These are phyloP conservation scores for Durio zibethinus DNA, from an alignment of 345 rosid species.

Conservation along the genomic window DNA sequence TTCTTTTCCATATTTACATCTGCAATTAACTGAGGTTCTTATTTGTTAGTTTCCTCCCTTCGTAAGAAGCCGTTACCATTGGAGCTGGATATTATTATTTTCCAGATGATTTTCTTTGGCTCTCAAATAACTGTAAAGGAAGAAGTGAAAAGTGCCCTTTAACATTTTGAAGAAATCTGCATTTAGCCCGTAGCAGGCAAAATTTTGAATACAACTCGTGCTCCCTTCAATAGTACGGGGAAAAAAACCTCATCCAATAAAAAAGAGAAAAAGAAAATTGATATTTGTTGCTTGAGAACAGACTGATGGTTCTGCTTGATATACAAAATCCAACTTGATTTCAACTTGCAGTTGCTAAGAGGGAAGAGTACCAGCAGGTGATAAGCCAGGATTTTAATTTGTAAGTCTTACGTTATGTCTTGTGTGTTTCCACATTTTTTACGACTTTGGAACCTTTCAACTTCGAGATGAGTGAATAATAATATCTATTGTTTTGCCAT, in stretches of 20 bases:
- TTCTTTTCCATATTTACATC: not conserved
- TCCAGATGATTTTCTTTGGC: slow-evolving; percentile 13
- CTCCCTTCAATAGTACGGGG: rapidly evolving
- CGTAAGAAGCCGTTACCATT: slow-evolving; percentile 1
- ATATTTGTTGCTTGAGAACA: slow-evolving; percentile 10
- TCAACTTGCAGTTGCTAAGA: not conserved
- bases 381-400: too few species aligned
- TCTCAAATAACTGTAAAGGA: slow-evolving; percentile 10
- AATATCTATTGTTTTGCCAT: too few species aligned
- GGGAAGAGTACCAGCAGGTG: too few species aligned
- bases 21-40: not conserved
- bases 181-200: too few species aligned
- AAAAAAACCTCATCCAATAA: too few species aligned
- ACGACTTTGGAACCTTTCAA: too few species aligned
- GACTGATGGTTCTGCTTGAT: not conserved
- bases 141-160: not conserved
- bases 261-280: not conserved
- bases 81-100: slow-evolving; percentile 12
- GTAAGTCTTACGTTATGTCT: not conserved
- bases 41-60: not conserved
- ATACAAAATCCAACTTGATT: not conserved
- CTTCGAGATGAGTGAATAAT: too few species aligned
- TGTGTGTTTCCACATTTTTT: too few species aligned
- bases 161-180: slow-evolving; percentile 19
- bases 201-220: too few species aligned